Evolutionary conservation across 345 rosid species (phyloP), one percentile per base, ranked within the genome.

Genomic region (Brassica nigra): DNA sequence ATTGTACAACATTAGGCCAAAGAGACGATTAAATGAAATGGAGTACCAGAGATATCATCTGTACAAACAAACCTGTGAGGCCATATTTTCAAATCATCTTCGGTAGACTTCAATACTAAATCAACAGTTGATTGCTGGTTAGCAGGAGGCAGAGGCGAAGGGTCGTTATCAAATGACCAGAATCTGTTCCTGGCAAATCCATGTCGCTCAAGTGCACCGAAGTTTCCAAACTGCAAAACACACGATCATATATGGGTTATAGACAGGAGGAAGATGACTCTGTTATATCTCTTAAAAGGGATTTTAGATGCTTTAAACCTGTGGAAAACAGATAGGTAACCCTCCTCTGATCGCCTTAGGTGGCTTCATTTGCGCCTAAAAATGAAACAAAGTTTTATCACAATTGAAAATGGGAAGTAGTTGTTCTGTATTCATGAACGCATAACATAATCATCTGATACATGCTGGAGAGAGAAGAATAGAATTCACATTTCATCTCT

Each of bases 331-430:
- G 75, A 92, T 75, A 28, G 93, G 86, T 83, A 90, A 88, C 16
- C 98, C 98, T 67, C 98, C 97, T 63, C 93, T 84, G 76, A 88
- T 84, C 16, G 91, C 89, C 79, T 92, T 94, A 10, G 91, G 88
- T 52, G 86, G 88, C 76, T 86, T 94, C 85, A 85, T 81, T 20
- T 74, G 81, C 54, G 92, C 89, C 98, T 94, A 86, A 31, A 31
- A 30, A 31, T 15, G 66, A 62, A 78, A 70, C 68, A 42, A 6
- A 73, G 18, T 33, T 28, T 28, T 18, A 61, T 15, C 8, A 66
- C 15, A 6, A 44, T 6, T 70, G 6, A 70, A 70, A 20, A 16
- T 15, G 63, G 28, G 34, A 4, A 58, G 49, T 15, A 20, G 3
- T 31, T 34, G 3, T 30, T 33, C 5, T 39, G 20, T 64, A 30